Evolutionary conservation across 306 rosid species (phyloP).

Genomic region (Fagus crenata): DNA sequence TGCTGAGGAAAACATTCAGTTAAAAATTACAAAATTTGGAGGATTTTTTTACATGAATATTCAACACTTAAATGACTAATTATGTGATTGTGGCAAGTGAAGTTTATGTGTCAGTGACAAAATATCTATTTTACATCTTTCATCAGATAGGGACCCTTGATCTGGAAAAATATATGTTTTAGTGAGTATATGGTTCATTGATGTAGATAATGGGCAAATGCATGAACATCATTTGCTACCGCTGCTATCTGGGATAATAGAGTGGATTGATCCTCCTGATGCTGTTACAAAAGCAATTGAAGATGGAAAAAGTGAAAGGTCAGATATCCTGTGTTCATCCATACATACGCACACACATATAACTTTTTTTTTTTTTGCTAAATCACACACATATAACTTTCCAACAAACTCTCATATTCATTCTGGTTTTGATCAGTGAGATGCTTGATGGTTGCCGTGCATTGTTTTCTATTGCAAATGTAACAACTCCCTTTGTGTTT

Average conservation of each 20-base stretch:
- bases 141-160: slow-evolving; percentile 18
- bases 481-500: slow-evolving; percentile 68
- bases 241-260: slow-evolving; percentile 77
- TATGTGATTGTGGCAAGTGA: slow-evolving; percentile 5
- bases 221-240: slow-evolving; percentile 77
- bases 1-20: background rate
- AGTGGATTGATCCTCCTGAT: slow-evolving; percentile 95
- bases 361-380: too few relatives aligned
- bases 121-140: slow-evolving; percentile 5
- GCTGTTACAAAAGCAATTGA: slow-evolving; percentile 72
- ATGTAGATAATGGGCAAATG: slow-evolving; percentile 69
- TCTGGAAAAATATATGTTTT: slow-evolving; percentile 25
- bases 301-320: slow-evolving; percentile 88
- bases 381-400: too few relatives aligned
- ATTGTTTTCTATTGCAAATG: slow-evolving; percentile 74
- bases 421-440: slow-evolving; percentile 61
- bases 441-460: slow-evolving; percentile 99
- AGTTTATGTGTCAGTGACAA: slow-evolving; percentile 13
- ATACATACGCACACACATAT: background rate
- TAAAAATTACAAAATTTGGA: background rate
- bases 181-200: slow-evolving; percentile 30
- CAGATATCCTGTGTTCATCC: slow-evolving; percentile 15
- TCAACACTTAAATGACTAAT: background rate
- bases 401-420: slow-evolving; percentile 25
- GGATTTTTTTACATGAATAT: background rate